Base-by-base conservation (phyloP, 306 rosid genomes). In the Inga leiocalycina region DNA sequence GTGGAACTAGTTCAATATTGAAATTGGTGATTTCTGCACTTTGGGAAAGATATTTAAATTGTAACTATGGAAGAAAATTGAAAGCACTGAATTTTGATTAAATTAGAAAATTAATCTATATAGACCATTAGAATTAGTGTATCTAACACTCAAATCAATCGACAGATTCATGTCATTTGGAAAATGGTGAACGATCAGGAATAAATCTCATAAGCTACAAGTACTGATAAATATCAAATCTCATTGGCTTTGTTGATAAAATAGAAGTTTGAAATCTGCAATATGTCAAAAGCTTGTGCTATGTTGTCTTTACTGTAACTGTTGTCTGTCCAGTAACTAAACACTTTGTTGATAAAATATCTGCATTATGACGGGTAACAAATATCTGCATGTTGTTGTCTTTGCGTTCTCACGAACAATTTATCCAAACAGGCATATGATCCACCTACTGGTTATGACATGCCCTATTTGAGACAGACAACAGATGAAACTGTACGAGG, bases 401-500 rank as follows among this genome's bases (percentile, higher is more conserved):
- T 62, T 71, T 79, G 34, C 12, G 10, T 83, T 85, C 88, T 86
- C 76, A 91, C 80, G 0, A 48, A 49, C 79, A 41, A 45, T 35
- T 88, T 80, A 5, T 81, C 44, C 59, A 76, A 77, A 82, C 92
- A 97, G 99, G 98, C 97, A 10, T 97, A 94, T 24, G 99, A 97
- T 87, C 89, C 93, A 70, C 98, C 93, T 71, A 76, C 88, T 71
- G 91, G 95, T 84, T 97, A 92, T 73, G 95, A 92, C 81, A 88
- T 94, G 44, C 95, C 98, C 74, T 97, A 97, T 87, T 94, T 91
- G 81, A 89, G 98, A 92, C 97, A 97, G 0, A 34, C 89, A 37
- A 84, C 91, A 88, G 99, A 97, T 70, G 99, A 94, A 89, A 62
- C 91, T 79, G 81, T 89, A 22, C 86, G 91, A 20, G 91, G 91